Evolutionary conservation across 2,329 filamentous ascomycete species (phyloP), one percentile per base, ranked within the genome.

Genomic region (Zasmidium cellare): DNA sequence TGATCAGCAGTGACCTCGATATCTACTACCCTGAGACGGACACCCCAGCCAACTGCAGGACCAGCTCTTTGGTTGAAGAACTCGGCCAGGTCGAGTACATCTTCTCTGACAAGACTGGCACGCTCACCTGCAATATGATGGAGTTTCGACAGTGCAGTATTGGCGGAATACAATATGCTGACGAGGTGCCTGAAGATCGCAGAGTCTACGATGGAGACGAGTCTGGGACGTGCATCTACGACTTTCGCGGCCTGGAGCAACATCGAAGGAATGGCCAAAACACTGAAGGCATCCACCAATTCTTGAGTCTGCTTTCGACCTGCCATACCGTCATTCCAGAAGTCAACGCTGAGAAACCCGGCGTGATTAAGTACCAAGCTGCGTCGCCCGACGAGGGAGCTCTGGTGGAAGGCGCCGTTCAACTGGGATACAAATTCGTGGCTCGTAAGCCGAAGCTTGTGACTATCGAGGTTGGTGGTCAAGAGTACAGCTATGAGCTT

Each of bases 261-360:
- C 96, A 96, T 70, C 76, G 90, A 50, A 82, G 77, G 16, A 46
- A 55, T 19, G 63, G 64, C 6, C 59, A 61, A 3, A 87, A 89
- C 3, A 81, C 79, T 23, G 76, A 81, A n/a, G 80, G 80, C 20
- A 90, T 90, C 62, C 80, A 96, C 65, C 90, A 99, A 67, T 97
- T 99, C 74, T 80, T 97, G 51, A 84, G 90, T 2, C 82, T 99
- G 16, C 82, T 99, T 25, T 82, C 93, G 7, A 96, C 90, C 6
- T 99, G 94, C 68, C 94, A 99, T 74, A 99, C 94, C 0, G 94
- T 99, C 65, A 99, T 99, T 69, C 96, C 94, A 0, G 94, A 99
- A 76, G 82, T 87, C 68, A 86, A 86, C 51, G 89, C 92, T 46
- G 88, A 91, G 66, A 89, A 90, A 59, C 82, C 84, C 1, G 89